Evolutionary conservation across 148 eudicot species (phyloP).

Genomic region (Vaccinium vitisidaea): DNA sequence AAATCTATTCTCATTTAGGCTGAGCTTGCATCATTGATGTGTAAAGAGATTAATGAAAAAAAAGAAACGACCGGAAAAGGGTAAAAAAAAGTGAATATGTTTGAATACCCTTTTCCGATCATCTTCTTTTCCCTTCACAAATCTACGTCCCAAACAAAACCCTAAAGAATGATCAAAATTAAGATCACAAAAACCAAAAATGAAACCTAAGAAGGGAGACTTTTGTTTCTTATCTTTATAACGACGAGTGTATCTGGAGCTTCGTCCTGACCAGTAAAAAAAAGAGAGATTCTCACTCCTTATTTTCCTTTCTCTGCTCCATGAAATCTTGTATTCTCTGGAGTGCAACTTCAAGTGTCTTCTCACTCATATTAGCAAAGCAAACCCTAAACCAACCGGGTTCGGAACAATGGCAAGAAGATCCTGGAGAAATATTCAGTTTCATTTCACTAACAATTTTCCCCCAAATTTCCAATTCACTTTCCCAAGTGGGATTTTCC

Average conservation of each 20-base stretch:
- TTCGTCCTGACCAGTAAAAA: neutral
- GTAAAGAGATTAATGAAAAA: neutral
- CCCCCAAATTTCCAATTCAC: constrained; percentile 62
- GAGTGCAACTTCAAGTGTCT: constrained; percentile 65
- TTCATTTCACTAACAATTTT: constrained; percentile 53
- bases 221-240: neutral
- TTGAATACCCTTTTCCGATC: neutral
- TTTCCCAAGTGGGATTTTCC: constrained; percentile 41
- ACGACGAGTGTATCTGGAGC: neutral
- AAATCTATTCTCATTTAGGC: neutral
- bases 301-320: constrained; percentile 32
- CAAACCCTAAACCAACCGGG: constrained; percentile 93
- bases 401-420: constrained; percentile 74
- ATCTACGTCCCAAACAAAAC: neutral
- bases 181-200: neutral
- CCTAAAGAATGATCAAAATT: constrained; percentile 30
- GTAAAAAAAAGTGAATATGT: neutral
- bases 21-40: neutral
- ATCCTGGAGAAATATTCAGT: constrained; percentile 78
- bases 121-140: neutral
- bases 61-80: neutral
- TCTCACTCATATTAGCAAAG: constrained; percentile 86
- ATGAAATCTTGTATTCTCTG: constrained; percentile 55
- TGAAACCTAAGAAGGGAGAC: neutral
- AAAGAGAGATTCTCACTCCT: neutral